These are phyloP conservation scores for Aspergillus eucalypticola DNA, from an alignment of 2,329 filamentous ascomycete genomes.

Conservation along the genomic window DNA sequence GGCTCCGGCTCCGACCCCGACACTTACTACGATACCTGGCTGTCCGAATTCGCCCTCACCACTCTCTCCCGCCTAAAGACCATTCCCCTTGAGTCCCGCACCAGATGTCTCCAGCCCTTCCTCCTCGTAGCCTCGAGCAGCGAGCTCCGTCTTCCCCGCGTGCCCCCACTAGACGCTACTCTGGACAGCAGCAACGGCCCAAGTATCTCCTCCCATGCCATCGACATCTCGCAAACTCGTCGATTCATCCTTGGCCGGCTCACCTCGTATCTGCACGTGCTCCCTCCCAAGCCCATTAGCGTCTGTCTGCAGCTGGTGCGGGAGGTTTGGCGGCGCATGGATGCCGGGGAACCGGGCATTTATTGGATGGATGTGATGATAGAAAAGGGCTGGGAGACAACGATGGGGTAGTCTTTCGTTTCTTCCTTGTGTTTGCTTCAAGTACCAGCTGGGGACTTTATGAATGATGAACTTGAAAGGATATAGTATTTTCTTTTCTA, in stretches of 20 bases:
- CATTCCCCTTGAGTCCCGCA: conserved; percentile 55
- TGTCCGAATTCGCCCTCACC: conserved; percentile 54
- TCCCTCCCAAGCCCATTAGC: conserved; percentile 55
- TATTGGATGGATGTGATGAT: conserved; percentile 62
- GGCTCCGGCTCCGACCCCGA: conserved; percentile 24
- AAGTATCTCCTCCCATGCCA: conserved; percentile 39
- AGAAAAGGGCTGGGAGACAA: conserved; percentile 58
- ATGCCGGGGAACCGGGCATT: conserved; percentile 46
- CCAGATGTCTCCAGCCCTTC: conserved; percentile 56
- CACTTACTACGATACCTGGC: conserved; percentile 40
- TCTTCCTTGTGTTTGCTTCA: not conserved
- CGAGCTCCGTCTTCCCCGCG: conserved; percentile 51
- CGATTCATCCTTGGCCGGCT: conserved; percentile 53
- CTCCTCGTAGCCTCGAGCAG: conserved; percentile 53
- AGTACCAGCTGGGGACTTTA: not conserved
- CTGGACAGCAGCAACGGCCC: conserved; percentile 18
- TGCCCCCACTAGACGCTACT: conserved; percentile 1
- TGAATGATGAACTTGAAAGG: too few species aligned
- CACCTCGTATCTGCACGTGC: conserved; percentile 46
- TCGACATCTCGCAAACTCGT: conserved; percentile 51
- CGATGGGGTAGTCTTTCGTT: conserved; percentile 47
- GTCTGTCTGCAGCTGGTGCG: conserved; percentile 53
- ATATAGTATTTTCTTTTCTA: too few species aligned
- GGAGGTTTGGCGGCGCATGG: conserved; percentile 56
- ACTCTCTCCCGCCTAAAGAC: conserved; percentile 52